Evolutionary conservation across 192 early-diverging fungal genomes (phyloP).

Genomic region (Pecoramyces ruminantium): DNA sequence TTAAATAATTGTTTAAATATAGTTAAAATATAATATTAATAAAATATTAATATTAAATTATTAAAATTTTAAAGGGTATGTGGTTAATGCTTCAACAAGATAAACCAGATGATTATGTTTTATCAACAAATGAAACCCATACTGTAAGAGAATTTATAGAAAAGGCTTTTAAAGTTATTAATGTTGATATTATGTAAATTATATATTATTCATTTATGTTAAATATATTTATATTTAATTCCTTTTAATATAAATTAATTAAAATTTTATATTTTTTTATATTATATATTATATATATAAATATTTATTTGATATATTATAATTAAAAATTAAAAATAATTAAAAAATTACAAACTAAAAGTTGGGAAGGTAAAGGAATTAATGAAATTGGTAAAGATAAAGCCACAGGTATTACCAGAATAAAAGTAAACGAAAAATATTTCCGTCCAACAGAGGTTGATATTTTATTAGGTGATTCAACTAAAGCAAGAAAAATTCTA

Average conservation of each 20-base stretch:
- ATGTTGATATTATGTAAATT: slow-evolving; percentile 30
- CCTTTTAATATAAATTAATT: too few relatives aligned
- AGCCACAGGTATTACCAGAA: slow-evolving; percentile 28
- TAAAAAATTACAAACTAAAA: too few relatives aligned
- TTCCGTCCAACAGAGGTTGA: slow-evolving; percentile 70
- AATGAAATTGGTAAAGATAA: slow-evolving; percentile 38
- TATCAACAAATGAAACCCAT: slow-evolving; percentile 67
- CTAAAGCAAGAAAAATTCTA: slow-evolving; percentile 45
- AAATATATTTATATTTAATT: too few relatives aligned
- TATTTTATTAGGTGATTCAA: slow-evolving; percentile 49
- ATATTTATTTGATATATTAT: too few relatives aligned
- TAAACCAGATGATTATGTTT: slow-evolving; percentile 48
- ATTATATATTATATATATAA: too few relatives aligned
- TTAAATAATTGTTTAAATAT: too few relatives aligned
- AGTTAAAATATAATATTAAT: too few relatives aligned
- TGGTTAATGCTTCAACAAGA: slow-evolving; percentile 70
- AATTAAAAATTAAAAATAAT: too few relatives aligned
- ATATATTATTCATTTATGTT: not conserved
- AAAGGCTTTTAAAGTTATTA: slow-evolving; percentile 49
- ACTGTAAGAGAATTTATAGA: slow-evolving; percentile 58
- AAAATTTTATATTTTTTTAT: too few relatives aligned
- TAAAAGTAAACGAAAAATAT: slow-evolving; percentile 52
- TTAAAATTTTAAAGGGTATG: slow-evolving; percentile 36
- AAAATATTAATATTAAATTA: too few relatives aligned
- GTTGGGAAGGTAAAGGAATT: slow-evolving; percentile 43